Evolutionary conservation across 495 filamentous ascomycete species (phyloP).

Genomic region (Terfezia claveryi): DNA sequence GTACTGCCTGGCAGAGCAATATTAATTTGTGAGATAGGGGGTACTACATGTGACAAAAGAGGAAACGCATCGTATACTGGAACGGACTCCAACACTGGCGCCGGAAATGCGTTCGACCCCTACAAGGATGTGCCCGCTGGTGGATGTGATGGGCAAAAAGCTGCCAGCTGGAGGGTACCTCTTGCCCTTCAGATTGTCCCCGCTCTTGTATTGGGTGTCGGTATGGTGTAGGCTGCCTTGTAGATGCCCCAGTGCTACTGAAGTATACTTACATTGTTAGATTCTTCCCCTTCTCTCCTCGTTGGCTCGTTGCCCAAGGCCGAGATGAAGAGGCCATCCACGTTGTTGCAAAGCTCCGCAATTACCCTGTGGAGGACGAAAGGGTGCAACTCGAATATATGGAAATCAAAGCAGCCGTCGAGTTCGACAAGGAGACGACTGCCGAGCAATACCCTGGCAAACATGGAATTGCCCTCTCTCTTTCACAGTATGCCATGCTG

Average conservation of each 20-base stretch:
- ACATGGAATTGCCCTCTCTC: constrained; percentile 14
- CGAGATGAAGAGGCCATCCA: constrained; percentile 28
- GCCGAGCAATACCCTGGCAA: constrained; percentile 24
- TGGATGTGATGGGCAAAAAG: constrained; percentile 18
- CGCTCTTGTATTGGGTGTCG: constrained; percentile 25
- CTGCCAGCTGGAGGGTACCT: constrained; percentile 20
- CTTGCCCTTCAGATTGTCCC: constrained; percentile 31
- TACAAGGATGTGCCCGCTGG: constrained; percentile 23
- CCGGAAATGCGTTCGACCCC: constrained; percentile 22
- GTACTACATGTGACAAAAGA: background rate
- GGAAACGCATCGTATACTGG: background rate
- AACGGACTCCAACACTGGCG: constrained; percentile 17
- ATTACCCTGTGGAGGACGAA: constrained; percentile 23
- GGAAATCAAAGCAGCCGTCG: constrained; percentile 30
- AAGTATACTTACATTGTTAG: background rate
- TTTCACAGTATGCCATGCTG: constrained; percentile 23
- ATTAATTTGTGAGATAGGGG: background rate
- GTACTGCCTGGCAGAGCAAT: background rate
- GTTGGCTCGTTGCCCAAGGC: constrained; percentile 30
- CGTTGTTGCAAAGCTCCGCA: constrained; percentile 26
- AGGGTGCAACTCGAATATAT: constrained; percentile 28
- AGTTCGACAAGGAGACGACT: constrained; percentile 28
- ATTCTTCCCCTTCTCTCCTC: constrained; percentile 31
- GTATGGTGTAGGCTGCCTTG: constrained; percentile 20
- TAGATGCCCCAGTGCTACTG: background rate